Base-by-base conservation (phyloP, 768 basidiomycete species). In the Cubamyces lactineus region DNA sequence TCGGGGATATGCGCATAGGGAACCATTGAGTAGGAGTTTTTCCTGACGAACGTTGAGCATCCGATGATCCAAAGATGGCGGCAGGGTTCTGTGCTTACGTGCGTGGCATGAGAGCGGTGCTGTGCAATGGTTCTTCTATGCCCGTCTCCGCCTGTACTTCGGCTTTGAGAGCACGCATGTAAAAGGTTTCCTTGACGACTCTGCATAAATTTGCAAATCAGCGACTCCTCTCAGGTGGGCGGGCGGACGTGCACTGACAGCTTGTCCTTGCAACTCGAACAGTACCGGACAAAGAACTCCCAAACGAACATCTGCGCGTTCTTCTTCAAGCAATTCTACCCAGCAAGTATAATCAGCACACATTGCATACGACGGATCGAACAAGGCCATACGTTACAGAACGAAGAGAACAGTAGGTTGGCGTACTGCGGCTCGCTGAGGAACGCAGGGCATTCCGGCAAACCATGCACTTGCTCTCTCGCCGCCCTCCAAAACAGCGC, bases 321-420 rank as follows among this genome's bases (percentile, higher is more conserved):
- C 15, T 24, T 15, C 52, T 60, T 53, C 28, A 53, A 30, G 42
- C 59, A 60, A 9, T 53, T 60, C 59, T 60, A 39, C 7, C 30
- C 21, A 24, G 17, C 15, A 3, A 38, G 13, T 9, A 47, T n/a
- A 6, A 41, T 50, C 28, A 26, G 38, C 11, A 19, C 9, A 34
- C 9, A 34, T 5, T 9, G 9, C 34, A 34, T 34, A 34, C 9
- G 34, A 11, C 5, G 11, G 9, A 34, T 4, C 34, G 5, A 11
- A 34, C 11, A 9, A 11, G 34, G 9, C 34, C 34, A 11, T 34
- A 34, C 34, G 9, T 34, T 34, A 64, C 75, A 77, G 39, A 66
- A 58, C 21, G 62, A 43, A 30, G 70, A 68, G 51, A 75, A 75
- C 11, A 69, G 63, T 11, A 77, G 63, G 26, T 65, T 61, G 41